Evolutionary conservation across 2,329 filamentous ascomycete species (phyloP), one percentile per base, ranked within the genome.

Genomic region (Fulvia fulva): DNA sequence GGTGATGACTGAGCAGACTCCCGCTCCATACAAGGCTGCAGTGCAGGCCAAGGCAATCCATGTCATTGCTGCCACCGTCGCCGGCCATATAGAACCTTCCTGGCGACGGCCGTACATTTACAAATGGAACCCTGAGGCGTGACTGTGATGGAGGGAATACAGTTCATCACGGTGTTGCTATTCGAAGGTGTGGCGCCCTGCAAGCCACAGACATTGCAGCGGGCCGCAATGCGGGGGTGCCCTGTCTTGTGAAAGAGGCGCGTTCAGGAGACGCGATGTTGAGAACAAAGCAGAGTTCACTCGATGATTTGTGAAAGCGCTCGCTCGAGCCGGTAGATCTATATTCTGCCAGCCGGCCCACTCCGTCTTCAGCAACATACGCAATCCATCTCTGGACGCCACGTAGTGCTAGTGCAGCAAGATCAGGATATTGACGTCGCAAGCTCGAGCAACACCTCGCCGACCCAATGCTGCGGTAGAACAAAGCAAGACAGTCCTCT

Each of bases 1-100:
- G 7, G 79, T 80, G 63, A 84, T 66, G 11, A 76, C 65, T 3
- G 76, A 80, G 16, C 79, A 81, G 12, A 77, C 56, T 14, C 80
- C 66, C 4, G 71, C 70, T n/a, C 76, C 61, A 23, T 70, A 68
- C 45, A 83, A 64, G 8, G 70, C 65, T 59, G 79, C 21, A 50
- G 75, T 71, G 68, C 69, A 70, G 14, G 58, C 41, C 45, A 64
- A 50, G 46, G 60, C 59, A 47, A 59, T 51, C 68, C 71, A 74
- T 63, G 57, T 21, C 58, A 60, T 60, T 9, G 68, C 71, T 30
- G 9, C 16, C 49, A 32, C 34, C 47, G 22, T 11, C n/a, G 23
- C 37, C 32, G 53, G 21, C n/a, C 43, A 7, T 41, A 26, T 21
- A 55, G 52, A 2, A 30, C 21, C 19, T 43, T 2, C 50, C 14